Percentiles rank a stretch among this genome's conserved stretches.
Evolutionary conservation across 352 stramenopile species (phyloP).

Genomic region (Globisporangium acanthophoron): DNA sequence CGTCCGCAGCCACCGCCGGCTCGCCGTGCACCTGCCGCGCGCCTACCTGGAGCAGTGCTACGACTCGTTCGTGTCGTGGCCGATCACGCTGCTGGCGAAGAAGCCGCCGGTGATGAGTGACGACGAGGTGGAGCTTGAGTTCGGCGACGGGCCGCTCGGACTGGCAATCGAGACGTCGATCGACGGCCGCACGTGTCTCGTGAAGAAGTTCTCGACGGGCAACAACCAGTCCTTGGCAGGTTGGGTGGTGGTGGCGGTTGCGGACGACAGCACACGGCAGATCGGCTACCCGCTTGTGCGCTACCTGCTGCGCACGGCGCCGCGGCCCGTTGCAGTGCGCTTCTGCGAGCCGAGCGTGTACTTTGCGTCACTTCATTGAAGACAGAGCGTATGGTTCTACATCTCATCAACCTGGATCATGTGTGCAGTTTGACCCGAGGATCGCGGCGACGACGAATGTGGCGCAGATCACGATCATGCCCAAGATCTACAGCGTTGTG

Average conservation of each 20-base stretch:
- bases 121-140: constrained; percentile 68
- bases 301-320: constrained; percentile 66
- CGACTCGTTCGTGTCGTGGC: constrained; percentile 50
- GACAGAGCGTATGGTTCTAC: too few relatives aligned
- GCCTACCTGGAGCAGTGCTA: constrained; percentile 53
- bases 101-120: constrained; percentile 21
- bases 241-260: constrained; percentile 70
- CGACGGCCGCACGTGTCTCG: constrained; percentile 56
- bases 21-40: constrained; percentile 38
- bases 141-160: constrained; percentile 42
- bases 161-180: constrained; percentile 79
- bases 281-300: constrained; percentile 61
- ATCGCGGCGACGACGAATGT: constrained; percentile 36
- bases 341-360: constrained; percentile 77
- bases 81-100: constrained; percentile 54
- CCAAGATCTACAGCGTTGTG: constrained; percentile 88
- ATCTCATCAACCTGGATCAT: not conserved
- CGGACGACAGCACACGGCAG: constrained; percentile 56
- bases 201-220: constrained; percentile 38
- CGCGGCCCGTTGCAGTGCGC: constrained; percentile 56
- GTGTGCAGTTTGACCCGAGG: constrained; percentile 39
- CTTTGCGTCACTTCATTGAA: constrained; percentile 46
- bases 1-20: constrained; percentile 61
- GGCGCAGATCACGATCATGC: constrained; percentile 87
- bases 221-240: constrained; percentile 28